Percentiles rank a stretch among this genome's conserved stretches.
phyloP scores from a whole-genome alignment of 805 yeast species.

The Kregervanrija pseudodelftensis region DNA sequence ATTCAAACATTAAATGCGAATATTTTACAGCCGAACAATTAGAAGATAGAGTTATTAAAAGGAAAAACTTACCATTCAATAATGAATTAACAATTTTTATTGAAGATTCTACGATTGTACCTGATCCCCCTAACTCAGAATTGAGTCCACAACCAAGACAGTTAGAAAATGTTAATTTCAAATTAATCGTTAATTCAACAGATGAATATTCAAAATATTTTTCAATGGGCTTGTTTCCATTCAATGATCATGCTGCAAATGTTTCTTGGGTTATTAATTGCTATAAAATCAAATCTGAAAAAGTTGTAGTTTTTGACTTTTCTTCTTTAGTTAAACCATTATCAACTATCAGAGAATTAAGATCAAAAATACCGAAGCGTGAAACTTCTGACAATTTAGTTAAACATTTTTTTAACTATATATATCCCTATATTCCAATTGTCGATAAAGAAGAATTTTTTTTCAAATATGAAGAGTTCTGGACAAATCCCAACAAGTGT shows the following conservation, averaged over 20 bases:
- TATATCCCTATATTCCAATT: slow-evolving; percentile 18
- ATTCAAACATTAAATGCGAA: slow-evolving; percentile 10
- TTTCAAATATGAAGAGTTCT: slow-evolving; percentile 11
- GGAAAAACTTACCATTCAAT: background rate
- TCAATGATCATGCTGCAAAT: slow-evolving; percentile 14
- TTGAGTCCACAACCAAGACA: slow-evolving; percentile 11
- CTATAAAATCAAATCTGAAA: slow-evolving; percentile 4
- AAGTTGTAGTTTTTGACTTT: slow-evolving; percentile 14
- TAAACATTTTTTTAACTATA: slow-evolving; percentile 13
- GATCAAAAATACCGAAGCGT: slow-evolving; percentile 8
- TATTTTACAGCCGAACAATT: slow-evolving; percentile 13
- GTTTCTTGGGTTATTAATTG: slow-evolving; percentile 11
- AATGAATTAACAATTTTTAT: background rate
- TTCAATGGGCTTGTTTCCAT: slow-evolving; percentile 16
- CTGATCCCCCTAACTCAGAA: slow-evolving; percentile 12
- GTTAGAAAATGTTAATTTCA: slow-evolving; percentile 15
- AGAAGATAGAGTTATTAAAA: slow-evolving; percentile 2
- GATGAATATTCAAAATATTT: slow-evolving; percentile 19
- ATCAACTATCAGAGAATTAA: slow-evolving; percentile 4
- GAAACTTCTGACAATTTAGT: slow-evolving; percentile 11
- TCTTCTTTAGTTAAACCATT: slow-evolving; percentile 11
- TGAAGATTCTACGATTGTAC: background rate
- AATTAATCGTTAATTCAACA: slow-evolving; percentile 14
- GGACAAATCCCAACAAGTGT: slow-evolving; percentile 8
- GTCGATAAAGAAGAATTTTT: slow-evolving; percentile 16